Evolutionary conservation across 768 basidiomycete genomes (phyloP), one percentile per base, ranked within the genome.

Genomic region (Chalciporus chontae): DNA sequence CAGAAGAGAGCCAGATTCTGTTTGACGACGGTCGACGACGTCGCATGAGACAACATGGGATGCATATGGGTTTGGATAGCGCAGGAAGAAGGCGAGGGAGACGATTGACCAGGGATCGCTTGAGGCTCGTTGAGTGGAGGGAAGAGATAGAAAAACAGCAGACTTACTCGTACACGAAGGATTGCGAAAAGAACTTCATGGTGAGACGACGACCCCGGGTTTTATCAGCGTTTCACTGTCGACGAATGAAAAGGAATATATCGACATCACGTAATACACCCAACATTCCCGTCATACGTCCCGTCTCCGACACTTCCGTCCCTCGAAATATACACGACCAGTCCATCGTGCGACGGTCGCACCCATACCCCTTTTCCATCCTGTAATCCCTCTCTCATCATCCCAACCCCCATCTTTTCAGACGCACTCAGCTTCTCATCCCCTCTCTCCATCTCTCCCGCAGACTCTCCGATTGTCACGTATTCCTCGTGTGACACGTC

Each of bases 31-130:
- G 47, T 90, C 88, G 56, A 98, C 83, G 62, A 97, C 93, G 73
- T 97, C 94, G 77, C 92, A 94, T 4, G 94, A 94, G 57, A 94
- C 71, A 67, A 98, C 87, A 72, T 98, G 94, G 32, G 88, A 76
- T 6, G 94, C 90, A 62, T 91, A 92, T 43, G 94, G 93, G 66
- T 96, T 97, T 4, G 94, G 94, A 70, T 96, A 98, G 55, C 94
- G 87, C 51, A 96, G 75, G 66, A 94, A 94, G 76, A 88, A 96
- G 11, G 94, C 94, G 55, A 95, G 77, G 17, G 94, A 84, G 51
- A 95, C 90, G 58, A 90, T 94, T 50, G 90, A 77, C 83, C 94
- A 93, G 68, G 93, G 82, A 80, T 96, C 91, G 77, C 93, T 94
- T 53, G 23, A 43, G 15, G 2, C 14, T 14, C 32, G 23, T 10